Conservation (phyloP, 345 rosid genomes). For the Adansonia digitata region DNA sequence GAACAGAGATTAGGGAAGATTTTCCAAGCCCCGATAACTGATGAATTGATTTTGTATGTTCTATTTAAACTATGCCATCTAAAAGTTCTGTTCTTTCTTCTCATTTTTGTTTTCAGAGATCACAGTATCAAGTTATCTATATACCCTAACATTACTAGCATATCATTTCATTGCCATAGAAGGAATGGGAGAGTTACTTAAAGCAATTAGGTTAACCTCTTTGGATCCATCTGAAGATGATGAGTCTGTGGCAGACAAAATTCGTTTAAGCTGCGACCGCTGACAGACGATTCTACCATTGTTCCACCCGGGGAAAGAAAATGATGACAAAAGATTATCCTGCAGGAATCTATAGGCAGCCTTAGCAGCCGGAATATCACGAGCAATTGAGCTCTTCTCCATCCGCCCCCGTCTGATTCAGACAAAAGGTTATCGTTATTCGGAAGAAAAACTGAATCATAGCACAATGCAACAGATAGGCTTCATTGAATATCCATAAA, state of each 20-base stretch:
- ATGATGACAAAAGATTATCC: slow-evolving; percentile 57
- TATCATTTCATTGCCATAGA: slow-evolving; percentile 20
- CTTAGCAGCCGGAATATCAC: slow-evolving; percentile 53
- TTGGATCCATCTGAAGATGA: slow-evolving; percentile 39
- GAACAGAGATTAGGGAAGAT: background rate
- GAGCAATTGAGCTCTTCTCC: slow-evolving; percentile 60
- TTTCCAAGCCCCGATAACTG: background rate
- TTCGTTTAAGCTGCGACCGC: slow-evolving; percentile 68
- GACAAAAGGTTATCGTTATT: background rate
- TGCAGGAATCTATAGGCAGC: slow-evolving; percentile 62
- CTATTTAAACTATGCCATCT: background rate
- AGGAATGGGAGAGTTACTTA: slow-evolving; percentile 55
- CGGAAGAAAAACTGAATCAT: background rate
- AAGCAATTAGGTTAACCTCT: slow-evolving; percentile 31
- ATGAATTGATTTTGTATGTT: slow-evolving; percentile 3
- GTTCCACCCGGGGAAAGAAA: slow-evolving; percentile 73
- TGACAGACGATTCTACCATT: slow-evolving; percentile 88
- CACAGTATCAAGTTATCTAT: slow-evolving; percentile 5
- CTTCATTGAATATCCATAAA: background rate
- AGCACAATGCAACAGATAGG: slow-evolving; percentile 5
- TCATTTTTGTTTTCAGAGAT: slow-evolving; percentile 27
- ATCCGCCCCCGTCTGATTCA: slow-evolving; percentile 57
- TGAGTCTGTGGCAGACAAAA: slow-evolving; percentile 42
- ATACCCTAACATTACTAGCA: background rate
- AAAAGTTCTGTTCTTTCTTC: background rate